Conservation (phyloP, 2,329 filamentous ascomycete genomes). For the Cladosporium sp. region DNA sequence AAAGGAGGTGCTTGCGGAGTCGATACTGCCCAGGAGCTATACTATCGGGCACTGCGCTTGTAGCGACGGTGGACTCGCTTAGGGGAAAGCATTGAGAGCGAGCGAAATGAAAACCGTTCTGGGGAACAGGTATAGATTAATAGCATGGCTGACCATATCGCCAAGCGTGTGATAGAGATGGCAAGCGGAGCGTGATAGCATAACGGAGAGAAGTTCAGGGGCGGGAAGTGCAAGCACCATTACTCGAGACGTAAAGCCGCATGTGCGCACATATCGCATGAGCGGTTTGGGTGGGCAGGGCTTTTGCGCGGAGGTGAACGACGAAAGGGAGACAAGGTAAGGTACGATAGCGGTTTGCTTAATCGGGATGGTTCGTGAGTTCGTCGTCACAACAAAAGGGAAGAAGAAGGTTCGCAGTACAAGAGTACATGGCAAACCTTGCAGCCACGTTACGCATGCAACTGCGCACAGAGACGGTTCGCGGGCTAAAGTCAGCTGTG, state of each 20-base stretch:
- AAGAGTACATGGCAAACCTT: neutral
- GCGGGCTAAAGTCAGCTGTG: neutral
- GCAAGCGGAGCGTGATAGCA: neutral
- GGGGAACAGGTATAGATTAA: neutral
- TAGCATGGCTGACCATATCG: neutral
- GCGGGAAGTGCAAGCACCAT: neutral
- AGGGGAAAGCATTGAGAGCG: neutral
- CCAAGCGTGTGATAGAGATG: neutral
- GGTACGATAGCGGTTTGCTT: neutral
- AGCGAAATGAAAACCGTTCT: slow-evolving; percentile 1
- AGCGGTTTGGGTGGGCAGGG: neutral
- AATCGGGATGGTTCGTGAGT: slow-evolving; percentile 11
- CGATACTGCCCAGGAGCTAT: neutral
- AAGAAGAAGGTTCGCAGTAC: slow-evolving; percentile 4
- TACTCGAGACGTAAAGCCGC: neutral
- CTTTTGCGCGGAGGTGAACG: neutral
- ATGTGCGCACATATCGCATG: slow-evolving; percentile 1
- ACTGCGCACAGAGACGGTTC: neutral
- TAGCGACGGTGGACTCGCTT: neutral
- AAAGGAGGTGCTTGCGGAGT: neutral
- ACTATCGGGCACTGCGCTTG: neutral
- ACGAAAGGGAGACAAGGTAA: neutral
- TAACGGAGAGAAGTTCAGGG: neutral
- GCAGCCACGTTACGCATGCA: slow-evolving; percentile 13
- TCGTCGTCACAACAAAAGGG: slow-evolving; percentile 12